phyloP scores from a whole-genome alignment of 2,329 filamentous ascomycete species.

The Fusarium chuoi region DNA sequence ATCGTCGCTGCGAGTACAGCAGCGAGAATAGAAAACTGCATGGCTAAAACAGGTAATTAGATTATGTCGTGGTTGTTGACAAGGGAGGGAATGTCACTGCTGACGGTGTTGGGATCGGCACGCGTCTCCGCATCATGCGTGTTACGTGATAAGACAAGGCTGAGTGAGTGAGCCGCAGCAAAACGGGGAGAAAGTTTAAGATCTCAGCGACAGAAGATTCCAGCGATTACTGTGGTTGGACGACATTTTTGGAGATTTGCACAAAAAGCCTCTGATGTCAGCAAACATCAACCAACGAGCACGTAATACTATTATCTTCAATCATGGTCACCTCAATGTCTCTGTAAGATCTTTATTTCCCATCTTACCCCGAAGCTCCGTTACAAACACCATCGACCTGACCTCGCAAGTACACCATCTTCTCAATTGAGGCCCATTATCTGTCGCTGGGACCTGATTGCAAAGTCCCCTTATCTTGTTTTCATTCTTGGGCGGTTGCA shows the following conservation, averaged over 20 bases:
- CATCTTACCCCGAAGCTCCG: not conserved
- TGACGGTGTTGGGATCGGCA: constrained; percentile 1
- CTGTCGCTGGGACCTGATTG: not conserved
- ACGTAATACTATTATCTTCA: not conserved
- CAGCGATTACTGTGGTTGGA: not conserved
- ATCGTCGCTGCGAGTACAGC: constrained; percentile 13
- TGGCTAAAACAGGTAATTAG: not conserved
- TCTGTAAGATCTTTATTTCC: not conserved
- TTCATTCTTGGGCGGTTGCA: not conserved
- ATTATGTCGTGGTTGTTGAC: not conserved
- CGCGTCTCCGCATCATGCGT: constrained; percentile 9
- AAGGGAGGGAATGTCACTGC: constrained; percentile 1
- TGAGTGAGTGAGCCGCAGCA: constrained; percentile 11
- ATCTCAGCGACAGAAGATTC: not conserved
- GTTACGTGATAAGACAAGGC: constrained; percentile 1
- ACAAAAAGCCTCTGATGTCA: not conserved
- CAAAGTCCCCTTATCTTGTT: not conserved
- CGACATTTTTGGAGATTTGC: not conserved
- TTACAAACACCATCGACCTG: accelerated
- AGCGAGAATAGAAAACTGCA: constrained; percentile 15
- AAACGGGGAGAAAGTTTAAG: not conserved
- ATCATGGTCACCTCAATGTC: not conserved
- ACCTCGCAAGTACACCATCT: not conserved
- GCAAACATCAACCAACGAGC: not conserved
- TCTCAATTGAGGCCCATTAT: not conserved